Percentiles rank a stretch among this genome's conserved stretches.
phyloP scores from a whole-genome alignment of 169 alveolate genomes.

The Plasmodium malariae region DNA sequence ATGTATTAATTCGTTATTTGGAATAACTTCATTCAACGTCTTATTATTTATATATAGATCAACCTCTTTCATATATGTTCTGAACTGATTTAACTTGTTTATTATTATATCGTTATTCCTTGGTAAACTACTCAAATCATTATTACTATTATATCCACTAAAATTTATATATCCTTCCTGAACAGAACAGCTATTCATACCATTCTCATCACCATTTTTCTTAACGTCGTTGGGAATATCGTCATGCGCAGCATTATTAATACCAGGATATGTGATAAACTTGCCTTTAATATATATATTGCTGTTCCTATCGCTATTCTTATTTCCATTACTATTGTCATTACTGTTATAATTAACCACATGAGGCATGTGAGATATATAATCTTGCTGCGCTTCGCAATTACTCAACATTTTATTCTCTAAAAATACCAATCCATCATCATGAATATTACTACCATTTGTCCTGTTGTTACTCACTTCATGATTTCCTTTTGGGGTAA shows the following conservation, averaged over 20 bases:
- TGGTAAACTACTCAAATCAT: neutral
- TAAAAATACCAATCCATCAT: too few species aligned
- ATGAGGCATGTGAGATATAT: neutral
- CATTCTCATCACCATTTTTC: neutral
- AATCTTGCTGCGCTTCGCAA: too few species aligned
- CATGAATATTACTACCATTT: too few species aligned
- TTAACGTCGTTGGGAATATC: neutral
- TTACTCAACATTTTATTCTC: too few species aligned
- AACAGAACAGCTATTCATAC: neutral
- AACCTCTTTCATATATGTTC: neutral
- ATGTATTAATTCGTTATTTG: constrained; percentile 15
- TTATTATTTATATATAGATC: neutral
- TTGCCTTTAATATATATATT: neutral
- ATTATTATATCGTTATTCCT: neutral
- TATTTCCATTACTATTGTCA: neutral
- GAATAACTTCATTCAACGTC: constrained; percentile 1
- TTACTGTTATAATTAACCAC: neutral
- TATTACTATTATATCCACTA: neutral
- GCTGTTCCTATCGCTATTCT: neutral
- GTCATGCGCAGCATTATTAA: neutral
- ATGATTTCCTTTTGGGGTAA: too few species aligned
- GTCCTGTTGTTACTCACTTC: too few species aligned
- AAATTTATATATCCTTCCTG: too few species aligned
- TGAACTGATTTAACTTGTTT: neutral
- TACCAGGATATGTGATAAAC: neutral